phyloP scores from a whole-genome alignment of 2,329 filamentous ascomycete species.

The Clonostachys sp. region DNA sequence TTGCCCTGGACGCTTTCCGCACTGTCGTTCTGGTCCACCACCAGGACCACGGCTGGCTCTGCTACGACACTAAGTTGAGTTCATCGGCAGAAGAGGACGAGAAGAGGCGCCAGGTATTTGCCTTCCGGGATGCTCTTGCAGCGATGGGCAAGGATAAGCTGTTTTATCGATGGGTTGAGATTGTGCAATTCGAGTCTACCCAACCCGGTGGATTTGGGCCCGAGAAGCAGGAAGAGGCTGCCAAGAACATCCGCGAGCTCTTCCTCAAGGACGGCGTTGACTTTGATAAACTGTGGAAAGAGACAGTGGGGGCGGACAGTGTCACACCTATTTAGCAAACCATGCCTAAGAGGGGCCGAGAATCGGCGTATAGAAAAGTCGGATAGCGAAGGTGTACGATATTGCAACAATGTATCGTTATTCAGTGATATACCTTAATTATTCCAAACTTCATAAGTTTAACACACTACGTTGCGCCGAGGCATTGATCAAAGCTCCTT shows the following conservation, averaged over 20 bases:
- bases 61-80: constrained; percentile 54
- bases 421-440: neutral
- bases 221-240: constrained; percentile 68
- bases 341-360: no score
- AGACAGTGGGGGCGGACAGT: constrained; percentile 40
- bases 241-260: constrained; percentile 68
- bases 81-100: constrained; percentile 52
- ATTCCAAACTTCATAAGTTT: neutral
- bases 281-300: constrained; percentile 75
- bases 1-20: constrained; percentile 62
- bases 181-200: constrained; percentile 82
- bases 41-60: constrained; percentile 63
- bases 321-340: neutral
- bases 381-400: neutral
- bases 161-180: constrained; percentile 90
- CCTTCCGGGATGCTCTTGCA: constrained; percentile 72
- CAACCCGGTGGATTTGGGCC: constrained; percentile 73
- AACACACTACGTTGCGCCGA: neutral
- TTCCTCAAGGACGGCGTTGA: constrained; percentile 74
- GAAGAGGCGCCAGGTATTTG: constrained; percentile 68
- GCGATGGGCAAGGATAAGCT: constrained; percentile 79
- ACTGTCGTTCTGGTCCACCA: constrained; percentile 67
- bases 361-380: no score
- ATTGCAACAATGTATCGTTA: neutral
- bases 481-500: neutral